Conservation (phyloP, 768 basidiomycete species). For the Mycena venus region DNA sequence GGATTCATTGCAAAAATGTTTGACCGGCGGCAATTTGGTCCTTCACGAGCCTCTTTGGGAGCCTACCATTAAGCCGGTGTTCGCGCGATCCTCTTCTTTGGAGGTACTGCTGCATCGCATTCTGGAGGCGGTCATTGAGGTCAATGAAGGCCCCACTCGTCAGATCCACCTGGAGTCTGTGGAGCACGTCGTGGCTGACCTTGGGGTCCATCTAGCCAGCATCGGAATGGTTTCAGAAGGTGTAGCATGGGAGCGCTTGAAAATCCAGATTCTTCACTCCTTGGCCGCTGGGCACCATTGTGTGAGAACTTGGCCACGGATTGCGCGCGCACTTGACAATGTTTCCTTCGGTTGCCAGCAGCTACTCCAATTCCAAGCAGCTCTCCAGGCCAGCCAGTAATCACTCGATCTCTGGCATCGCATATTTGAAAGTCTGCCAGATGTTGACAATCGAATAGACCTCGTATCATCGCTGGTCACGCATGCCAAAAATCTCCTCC, state of each 20-base stretch:
- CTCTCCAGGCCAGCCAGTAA: slow-evolving; percentile 14
- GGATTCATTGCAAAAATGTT: not conserved
- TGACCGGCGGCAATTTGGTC: not conserved
- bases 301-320: not conserved
- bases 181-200: not conserved
- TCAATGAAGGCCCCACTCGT: not conserved
- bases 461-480: not conserved
- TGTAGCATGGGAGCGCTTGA: not conserved
- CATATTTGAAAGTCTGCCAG: not conserved
- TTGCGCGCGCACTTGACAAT: too few species aligned
- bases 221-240: not conserved
- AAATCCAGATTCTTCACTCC: not conserved
- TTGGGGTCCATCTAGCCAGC: not conserved
- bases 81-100: not conserved
- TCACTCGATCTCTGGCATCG: not conserved
- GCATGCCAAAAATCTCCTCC: not conserved
- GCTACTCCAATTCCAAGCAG: not conserved
- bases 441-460: not conserved
- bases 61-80: not conserved
- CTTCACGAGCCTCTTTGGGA: not conserved
- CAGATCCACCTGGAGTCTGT: not conserved
- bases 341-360: too few species aligned
- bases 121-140: not conserved
- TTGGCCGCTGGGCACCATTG: not conserved
- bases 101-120: not conserved